A percentile compares a stretch with the other conserved stretches of the same genome.
Conservation (phyloP, 139 green algal genomes). For the Picochlorum costavermella region DNA sequence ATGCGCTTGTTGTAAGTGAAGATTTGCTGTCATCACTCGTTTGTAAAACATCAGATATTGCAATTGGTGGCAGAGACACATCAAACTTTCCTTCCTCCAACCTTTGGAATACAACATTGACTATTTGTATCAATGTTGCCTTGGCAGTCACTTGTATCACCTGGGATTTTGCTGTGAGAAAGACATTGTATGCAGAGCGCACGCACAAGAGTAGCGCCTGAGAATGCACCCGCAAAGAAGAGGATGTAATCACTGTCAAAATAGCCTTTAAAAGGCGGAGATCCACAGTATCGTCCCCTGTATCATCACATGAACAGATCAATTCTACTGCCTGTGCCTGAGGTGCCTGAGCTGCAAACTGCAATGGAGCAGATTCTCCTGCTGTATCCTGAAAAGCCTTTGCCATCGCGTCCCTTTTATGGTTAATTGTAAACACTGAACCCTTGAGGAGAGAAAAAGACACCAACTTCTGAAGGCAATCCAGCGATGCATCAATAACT, state of each 20-base stretch:
- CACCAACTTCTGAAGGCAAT: slow-evolving; percentile 87
- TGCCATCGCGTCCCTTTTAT: slow-evolving; percentile 11
- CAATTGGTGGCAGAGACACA: slow-evolving; percentile 24
- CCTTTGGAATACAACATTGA: slow-evolving; percentile 91
- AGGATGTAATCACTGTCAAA: slow-evolving; percentile 77
- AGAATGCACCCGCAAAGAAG: slow-evolving; percentile 71
- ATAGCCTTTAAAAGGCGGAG: slow-evolving; percentile 82
- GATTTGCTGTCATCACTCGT: slow-evolving; percentile 30
- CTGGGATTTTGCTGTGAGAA: slow-evolving; percentile 68
- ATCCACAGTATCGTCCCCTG: slow-evolving; percentile 86
- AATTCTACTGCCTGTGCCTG: slow-evolving; percentile 71
- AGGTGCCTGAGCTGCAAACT: slow-evolving; percentile 11
- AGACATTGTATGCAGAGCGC: slow-evolving; percentile 95
- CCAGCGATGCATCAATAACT: slow-evolving; percentile 74
- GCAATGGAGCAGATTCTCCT: not conserved
- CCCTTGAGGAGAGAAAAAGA: slow-evolving; percentile 60
- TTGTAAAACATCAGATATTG: slow-evolving; percentile 62
- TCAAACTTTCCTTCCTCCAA: slow-evolving; percentile 66
- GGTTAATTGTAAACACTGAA: slow-evolving; percentile 28
- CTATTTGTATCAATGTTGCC: slow-evolving; percentile 85
- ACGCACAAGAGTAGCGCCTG: slow-evolving; percentile 65
- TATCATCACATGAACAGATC: slow-evolving; percentile 80
- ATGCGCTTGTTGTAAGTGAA: slow-evolving; percentile 29
- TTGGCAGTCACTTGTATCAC: slow-evolving; percentile 93
- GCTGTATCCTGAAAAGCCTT: slow-evolving; percentile 15